phyloP scores from a whole-genome alignment of 805 yeast genomes.

The Nakazawaea ernobii region DNA sequence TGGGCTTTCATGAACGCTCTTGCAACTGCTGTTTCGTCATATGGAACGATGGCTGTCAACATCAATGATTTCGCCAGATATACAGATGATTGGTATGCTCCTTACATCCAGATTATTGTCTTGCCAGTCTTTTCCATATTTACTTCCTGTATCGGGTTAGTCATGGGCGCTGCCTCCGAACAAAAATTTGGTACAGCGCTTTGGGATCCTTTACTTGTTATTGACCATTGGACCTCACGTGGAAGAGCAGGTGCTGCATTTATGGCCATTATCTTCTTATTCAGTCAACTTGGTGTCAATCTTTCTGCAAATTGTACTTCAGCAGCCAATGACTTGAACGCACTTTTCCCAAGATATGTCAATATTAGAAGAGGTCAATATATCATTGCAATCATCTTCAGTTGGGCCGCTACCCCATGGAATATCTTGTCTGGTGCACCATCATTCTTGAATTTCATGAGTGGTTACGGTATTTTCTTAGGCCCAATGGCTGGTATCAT shows the following conservation, averaged over 20 bases:
- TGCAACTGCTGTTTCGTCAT: constrained; percentile 27
- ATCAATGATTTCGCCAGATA: constrained; percentile 34
- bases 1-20: constrained; percentile 22
- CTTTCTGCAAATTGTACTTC: constrained; percentile 66
- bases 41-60: constrained; percentile 31
- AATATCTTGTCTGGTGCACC: constrained; percentile 62
- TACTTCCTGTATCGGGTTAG: constrained; percentile 9
- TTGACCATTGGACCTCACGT: constrained; percentile 24
- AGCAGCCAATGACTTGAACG: constrained; percentile 69
- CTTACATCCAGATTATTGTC: constrained; percentile 25
- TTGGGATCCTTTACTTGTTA: constrained; percentile 10
- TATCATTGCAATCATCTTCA: constrained; percentile 61
- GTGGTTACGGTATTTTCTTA: constrained; percentile 80
- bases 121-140: constrained; percentile 10
- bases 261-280: constrained; percentile 60
- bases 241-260: constrained; percentile 78
- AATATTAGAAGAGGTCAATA: constrained; percentile 78
- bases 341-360: constrained; percentile 55
- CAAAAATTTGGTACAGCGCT: constrained; percentile 4
- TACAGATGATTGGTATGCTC: constrained; percentile 26
- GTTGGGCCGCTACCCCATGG: constrained; percentile 79
- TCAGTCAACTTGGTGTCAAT: constrained; percentile 76
- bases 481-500: constrained; percentile 80
- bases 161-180: constrained; percentile 7
- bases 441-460: constrained; percentile 70